Conservation (phyloP, 2,329 filamentous ascomycete species). For the Cladosporium sp. region DNA sequence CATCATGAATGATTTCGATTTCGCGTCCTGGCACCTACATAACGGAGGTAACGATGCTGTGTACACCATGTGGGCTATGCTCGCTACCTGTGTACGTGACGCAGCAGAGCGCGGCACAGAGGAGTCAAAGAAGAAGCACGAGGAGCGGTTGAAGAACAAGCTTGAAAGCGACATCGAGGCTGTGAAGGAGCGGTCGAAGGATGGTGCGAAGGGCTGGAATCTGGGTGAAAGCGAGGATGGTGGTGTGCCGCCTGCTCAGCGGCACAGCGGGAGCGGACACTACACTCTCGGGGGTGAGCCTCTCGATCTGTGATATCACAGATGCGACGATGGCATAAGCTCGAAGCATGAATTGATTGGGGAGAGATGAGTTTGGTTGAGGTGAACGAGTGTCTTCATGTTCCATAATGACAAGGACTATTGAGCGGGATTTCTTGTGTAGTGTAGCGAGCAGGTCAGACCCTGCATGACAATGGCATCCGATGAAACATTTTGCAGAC, state of each 20-base stretch:
- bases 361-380: no score
- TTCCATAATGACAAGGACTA: no score
- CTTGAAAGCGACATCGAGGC: conserved; percentile 26
- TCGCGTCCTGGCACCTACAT: conserved; percentile 45
- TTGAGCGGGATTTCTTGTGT: no score
- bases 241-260: conserved; percentile 17
- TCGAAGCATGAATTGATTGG: no score
- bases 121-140: conserved; percentile 23
- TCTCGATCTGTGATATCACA: conserved; percentile 22
- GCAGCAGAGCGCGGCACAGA: conserved; percentile 27
- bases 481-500: no score
- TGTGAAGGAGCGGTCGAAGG: conserved; percentile 36
- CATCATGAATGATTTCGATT: conserved; percentile 61
- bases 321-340: no score
- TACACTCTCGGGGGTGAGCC: conserved; percentile 23
- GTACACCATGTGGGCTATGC: conserved; percentile 50
- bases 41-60: conserved; percentile 38
- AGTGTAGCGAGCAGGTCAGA: no score
- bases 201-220: conserved; percentile 37
- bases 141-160: conserved; percentile 25
- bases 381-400: no score
- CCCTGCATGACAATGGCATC: no score
- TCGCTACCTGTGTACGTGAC: conserved; percentile 55
- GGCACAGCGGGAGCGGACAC: conserved; percentile 10
- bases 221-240: conserved; percentile 35